Evolutionary conservation across 1,139 yeast genomes (phyloP).

Genomic region (Tardiomyces digboiensis): DNA sequence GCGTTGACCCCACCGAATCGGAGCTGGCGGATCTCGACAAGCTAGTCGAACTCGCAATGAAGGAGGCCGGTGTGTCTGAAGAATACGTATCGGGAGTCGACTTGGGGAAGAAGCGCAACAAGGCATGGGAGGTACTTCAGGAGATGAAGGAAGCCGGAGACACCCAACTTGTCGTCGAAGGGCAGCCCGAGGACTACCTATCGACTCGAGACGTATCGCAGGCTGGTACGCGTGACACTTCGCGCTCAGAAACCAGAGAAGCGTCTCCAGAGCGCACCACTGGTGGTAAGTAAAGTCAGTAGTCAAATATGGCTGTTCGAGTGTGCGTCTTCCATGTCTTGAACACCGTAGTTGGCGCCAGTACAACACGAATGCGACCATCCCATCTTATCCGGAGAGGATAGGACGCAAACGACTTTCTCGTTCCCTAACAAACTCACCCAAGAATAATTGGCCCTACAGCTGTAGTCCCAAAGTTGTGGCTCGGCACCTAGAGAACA

Average conservation of each 20-base stretch:
- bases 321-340: too few species aligned
- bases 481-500: too few species aligned
- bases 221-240: neutral
- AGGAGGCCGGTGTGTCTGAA: neutral
- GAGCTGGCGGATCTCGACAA: neutral
- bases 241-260: neutral
- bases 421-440: too few species aligned
- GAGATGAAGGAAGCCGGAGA: neutral
- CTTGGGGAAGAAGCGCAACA: neutral
- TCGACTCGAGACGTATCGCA: neutral
- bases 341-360: too few species aligned
- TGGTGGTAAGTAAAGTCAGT: neutral
- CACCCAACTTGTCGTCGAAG: neutral
- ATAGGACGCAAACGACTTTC: too few species aligned
- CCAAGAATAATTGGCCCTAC: too few species aligned
- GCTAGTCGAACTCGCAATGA: neutral
- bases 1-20: neutral
- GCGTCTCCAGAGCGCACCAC: neutral
- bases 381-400: too few species aligned
- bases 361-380: too few species aligned
- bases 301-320: too few species aligned
- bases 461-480: too few species aligned
- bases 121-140: neutral
- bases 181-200: neutral
- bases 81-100: neutral